Conservation (phyloP, 176 grass and related monocot genomes). For the Alloteropsis semialata region DNA sequence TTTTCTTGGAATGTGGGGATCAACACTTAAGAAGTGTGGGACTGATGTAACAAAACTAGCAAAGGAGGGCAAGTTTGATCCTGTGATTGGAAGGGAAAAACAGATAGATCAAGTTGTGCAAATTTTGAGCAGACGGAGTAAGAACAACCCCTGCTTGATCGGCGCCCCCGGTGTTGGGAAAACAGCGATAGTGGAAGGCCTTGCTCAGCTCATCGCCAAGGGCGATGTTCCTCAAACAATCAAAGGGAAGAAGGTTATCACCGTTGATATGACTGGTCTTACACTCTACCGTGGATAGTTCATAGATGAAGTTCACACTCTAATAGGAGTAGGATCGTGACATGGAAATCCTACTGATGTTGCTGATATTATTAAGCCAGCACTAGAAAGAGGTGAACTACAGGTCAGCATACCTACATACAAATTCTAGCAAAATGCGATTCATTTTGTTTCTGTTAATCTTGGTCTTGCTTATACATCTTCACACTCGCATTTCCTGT, state of each 20-base stretch:
- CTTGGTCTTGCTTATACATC: no score
- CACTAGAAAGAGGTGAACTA: conserved; percentile 82
- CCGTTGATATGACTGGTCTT: conserved; percentile 69
- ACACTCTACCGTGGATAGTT: conserved; percentile 72
- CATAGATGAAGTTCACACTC: conserved; percentile 82
- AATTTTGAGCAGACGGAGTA: conserved; percentile 64
- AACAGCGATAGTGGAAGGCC: conserved; percentile 86
- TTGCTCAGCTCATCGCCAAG: conserved; percentile 71
- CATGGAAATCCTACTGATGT: conserved; percentile 35
- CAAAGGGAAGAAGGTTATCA: conserved; percentile 79
- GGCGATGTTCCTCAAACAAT: conserved; percentile 89
- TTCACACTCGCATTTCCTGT: background rate
- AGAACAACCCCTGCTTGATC: conserved; percentile 83
- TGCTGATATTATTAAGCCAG: conserved; percentile 78
- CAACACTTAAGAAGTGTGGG: background rate
- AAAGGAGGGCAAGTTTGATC: conserved; percentile 35
- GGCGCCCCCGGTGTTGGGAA: conserved; percentile 90
- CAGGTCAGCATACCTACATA: conserved; percentile 25
- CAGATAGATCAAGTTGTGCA: conserved; percentile 79
- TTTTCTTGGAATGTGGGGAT: background rate
- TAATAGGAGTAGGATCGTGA: conserved; percentile 68
- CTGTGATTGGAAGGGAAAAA: conserved; percentile 68
- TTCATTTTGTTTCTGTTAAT: no score
- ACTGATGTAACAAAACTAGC: background rate
- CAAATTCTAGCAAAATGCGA: no score